Percentiles rank a stretch among this genome's conserved stretches.
Conservation (phyloP, 139 green algal genomes). For the Volvox reticuliferus region DNA sequence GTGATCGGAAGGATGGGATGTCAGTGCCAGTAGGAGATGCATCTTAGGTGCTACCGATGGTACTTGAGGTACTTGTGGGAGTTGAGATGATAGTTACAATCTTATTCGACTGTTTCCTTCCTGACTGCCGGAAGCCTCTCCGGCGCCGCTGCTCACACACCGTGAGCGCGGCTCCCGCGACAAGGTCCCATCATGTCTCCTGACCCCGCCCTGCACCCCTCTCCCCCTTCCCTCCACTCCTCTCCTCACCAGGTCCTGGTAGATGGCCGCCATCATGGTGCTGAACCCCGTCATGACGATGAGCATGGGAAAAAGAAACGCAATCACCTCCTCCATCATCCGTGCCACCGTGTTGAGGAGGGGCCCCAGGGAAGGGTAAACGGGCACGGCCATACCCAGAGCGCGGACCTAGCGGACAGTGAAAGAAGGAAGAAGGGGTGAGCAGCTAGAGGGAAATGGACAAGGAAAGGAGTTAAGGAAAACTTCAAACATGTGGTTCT, state of each 20-base stretch:
- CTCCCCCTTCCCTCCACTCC: not conserved
- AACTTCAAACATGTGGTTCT: no score
- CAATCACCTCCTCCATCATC: conserved; percentile 49
- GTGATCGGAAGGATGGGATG: no score
- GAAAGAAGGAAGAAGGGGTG: not conserved
- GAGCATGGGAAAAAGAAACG: conserved; percentile 50
- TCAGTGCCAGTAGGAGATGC: no score
- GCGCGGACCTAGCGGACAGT: conserved; percentile 24
- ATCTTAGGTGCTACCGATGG: no score
- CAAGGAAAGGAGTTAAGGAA: not conserved
- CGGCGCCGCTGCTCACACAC: no score
- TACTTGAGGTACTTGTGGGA: no score
- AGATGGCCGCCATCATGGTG: conserved; percentile 38
- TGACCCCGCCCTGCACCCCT: no score
- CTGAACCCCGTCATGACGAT: conserved; percentile 48
- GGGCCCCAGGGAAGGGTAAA: conserved; percentile 50
- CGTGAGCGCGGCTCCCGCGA: no score
- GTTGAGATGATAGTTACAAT: no score
- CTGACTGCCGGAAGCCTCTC: no score
- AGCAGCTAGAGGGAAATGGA: not conserved
- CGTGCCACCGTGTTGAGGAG: conserved; percentile 55
- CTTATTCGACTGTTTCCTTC: no score
- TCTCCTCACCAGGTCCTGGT: conserved; percentile 11
- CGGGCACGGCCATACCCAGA: conserved; percentile 48
- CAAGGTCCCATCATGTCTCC: no score